Percentiles rank a stretch among this genome's conserved stretches.
These are phyloP conservation scores for Kwoniella dejecticola DNA, from an alignment of 768 basidiomycete species.

Conservation along the genomic window DNA sequence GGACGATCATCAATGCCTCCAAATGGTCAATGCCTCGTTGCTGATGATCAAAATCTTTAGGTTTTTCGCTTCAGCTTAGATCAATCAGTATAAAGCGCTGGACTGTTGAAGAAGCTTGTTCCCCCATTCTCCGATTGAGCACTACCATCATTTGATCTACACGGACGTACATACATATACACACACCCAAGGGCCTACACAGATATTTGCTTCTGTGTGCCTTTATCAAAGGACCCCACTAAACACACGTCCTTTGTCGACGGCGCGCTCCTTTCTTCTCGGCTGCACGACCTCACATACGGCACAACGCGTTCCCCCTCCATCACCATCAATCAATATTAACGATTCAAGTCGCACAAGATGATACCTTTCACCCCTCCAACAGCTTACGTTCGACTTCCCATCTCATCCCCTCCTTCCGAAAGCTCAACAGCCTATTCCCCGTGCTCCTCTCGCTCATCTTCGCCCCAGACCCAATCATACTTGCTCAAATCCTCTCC, in stretches of 20 bases:
- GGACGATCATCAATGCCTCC: too few relatives aligned
- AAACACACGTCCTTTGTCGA: background rate
- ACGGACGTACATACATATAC: background rate
- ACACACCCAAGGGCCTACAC: background rate
- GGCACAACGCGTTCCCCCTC: background rate
- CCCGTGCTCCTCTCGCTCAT: slow-evolving; percentile 1
- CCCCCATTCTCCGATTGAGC: too few relatives aligned
- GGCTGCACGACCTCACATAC: too few relatives aligned
- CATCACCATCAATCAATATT: background rate
- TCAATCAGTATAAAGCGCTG: too few relatives aligned
- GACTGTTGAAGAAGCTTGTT: too few relatives aligned
- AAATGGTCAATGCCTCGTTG: too few relatives aligned
- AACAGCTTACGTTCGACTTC: slow-evolving; percentile 7
- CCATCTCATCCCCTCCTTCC: slow-evolving; percentile 10
- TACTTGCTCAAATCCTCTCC: slow-evolving; percentile 10
- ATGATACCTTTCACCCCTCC: slow-evolving; percentile 18
- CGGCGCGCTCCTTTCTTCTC: background rate
- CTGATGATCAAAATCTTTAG: too few relatives aligned
- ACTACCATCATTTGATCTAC: too few relatives aligned
- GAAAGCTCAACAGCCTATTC: background rate
- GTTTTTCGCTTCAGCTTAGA: too few relatives aligned
- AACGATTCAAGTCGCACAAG: background rate
- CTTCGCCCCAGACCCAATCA: slow-evolving; percentile 2
- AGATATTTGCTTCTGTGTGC: background rate
- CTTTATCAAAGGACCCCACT: background rate